phyloP scores from a whole-genome alignment of 2,329 filamentous ascomycete species.

The Fusarium guadeloupense region DNA sequence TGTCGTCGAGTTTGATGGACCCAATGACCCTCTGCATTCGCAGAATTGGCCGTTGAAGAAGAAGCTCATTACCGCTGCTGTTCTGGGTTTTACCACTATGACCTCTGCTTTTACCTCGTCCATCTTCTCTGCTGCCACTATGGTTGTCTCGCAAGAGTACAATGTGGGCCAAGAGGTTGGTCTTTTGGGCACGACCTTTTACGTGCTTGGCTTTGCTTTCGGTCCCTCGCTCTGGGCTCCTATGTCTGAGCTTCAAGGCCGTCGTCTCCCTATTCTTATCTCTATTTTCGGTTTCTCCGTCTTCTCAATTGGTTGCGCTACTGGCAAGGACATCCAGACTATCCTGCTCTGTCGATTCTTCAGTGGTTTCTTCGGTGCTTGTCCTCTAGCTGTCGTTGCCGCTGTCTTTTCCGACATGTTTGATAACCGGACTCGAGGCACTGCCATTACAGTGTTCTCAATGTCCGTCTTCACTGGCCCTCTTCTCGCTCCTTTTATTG shows the following conservation, averaged over 20 bases:
- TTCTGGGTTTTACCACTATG: slow-evolving; percentile 78
- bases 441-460: slow-evolving; percentile 55
- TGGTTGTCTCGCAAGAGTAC: slow-evolving; percentile 65
- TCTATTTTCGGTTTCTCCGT: slow-evolving; percentile 75
- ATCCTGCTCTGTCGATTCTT: slow-evolving; percentile 79
- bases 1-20: slow-evolving; percentile 86
- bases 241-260: slow-evolving; percentile 75
- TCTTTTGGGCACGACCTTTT: slow-evolving; percentile 72
- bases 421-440: slow-evolving; percentile 68
- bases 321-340: slow-evolving; percentile 73
- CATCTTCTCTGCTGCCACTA: slow-evolving; percentile 76
- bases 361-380: slow-evolving; percentile 75
- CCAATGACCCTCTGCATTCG: slow-evolving; percentile 82
- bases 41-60: slow-evolving; percentile 86
- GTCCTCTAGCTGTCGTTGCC: slow-evolving; percentile 73
- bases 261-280: slow-evolving; percentile 68
- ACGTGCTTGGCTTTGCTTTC: slow-evolving; percentile 76
- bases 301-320: slow-evolving; percentile 71
- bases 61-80: slow-evolving; percentile 75
- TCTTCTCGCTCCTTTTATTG: slow-evolving; percentile 73
- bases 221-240: slow-evolving; percentile 79
- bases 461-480: slow-evolving; percentile 71
- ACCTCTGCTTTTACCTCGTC: slow-evolving; percentile 77
- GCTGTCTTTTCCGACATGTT: slow-evolving; percentile 79
- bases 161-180: slow-evolving; percentile 69